These are phyloP conservation scores for Paramecium biaurelia DNA, from an alignment of 73 alveolate genomes.

Conservation along the genomic window DNA sequence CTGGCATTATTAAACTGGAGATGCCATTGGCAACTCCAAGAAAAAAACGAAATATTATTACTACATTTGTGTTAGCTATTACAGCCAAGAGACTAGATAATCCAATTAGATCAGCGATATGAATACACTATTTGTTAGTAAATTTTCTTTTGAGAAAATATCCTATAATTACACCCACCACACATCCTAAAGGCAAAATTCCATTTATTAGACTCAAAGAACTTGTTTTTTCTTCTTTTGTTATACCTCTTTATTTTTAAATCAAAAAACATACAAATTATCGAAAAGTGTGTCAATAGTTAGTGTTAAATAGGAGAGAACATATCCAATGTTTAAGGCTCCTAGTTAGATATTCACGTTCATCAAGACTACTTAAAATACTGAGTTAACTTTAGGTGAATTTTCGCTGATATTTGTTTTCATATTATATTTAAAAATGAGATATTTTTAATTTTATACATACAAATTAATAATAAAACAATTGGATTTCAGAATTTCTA, in stretches of 20 bases:
- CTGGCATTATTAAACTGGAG: not conserved
- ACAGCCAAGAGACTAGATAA: not conserved
- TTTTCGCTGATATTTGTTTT: not conserved
- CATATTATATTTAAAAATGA: not conserved
- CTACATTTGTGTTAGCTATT: not conserved
- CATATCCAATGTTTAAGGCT: slow-evolving; percentile 17
- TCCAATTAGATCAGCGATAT: slow-evolving; percentile 20
- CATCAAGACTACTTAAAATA: not conserved
- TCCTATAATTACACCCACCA: slow-evolving; percentile 6
- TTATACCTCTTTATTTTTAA: not conserved
- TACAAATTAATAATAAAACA: not conserved
- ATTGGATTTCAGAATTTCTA: not conserved
- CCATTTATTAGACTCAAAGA: not conserved
- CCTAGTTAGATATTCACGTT: slow-evolving; percentile 12
- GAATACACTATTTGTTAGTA: not conserved
- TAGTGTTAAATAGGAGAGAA: slow-evolving; percentile 13
- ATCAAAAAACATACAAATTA: not conserved
- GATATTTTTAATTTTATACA: not conserved
- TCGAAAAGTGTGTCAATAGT: slow-evolving; percentile 23
- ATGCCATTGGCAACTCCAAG: slow-evolving; percentile 46
- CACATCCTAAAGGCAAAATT: slow-evolving; percentile 11
- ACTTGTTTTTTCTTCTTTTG: not conserved
- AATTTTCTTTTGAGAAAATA: not conserved
- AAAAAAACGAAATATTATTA: not conserved
- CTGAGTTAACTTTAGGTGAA: not conserved